Base-by-base conservation (phyloP, 192 early-diverging fungal species). In the Coemansia umbellata region DNA sequence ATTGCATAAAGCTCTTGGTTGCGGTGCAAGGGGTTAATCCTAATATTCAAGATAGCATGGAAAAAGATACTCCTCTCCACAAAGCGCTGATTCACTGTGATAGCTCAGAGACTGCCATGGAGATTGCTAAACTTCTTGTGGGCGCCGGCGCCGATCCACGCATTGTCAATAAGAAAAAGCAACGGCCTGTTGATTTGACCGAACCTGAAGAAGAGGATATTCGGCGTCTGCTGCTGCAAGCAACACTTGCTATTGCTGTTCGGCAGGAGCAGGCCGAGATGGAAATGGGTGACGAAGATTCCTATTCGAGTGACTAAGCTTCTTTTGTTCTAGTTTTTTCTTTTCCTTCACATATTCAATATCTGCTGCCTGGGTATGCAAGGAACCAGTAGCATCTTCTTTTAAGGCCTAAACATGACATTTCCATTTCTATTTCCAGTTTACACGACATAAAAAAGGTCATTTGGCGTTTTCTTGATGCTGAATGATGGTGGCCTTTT, bases 41-140 rank as follows among this genome's bases (percentile, higher is more conserved):
- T 14, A 80, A 88, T 51, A 60, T 78, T 9, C 52, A 78, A 41
- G 83, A 90, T 59, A 51, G 50, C 10, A 45, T 78, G 35, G 71
- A 72, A 33, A 58, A 58, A 15, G 78, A 88, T 37, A 90, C 88
- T 5, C 84, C 88, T 18, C 71, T 90, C 11, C 86, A 87, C 66
- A 77, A 81, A 42, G 88, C 85, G 19, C 81, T 86, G 26, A 64
- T 63, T 31, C 81, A 81, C 51, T 55, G 60, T 10, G 63, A 78
- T 17, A 81, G 82, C 53, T 66, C 79, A 13, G 76, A 81, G 11
- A 55, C 59, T 13, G 81, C 81, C 11, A 60, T 86, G n/a, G 77
- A 74, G 10, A 85, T 87, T 47, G 82, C 81, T 19, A 69, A 79
- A 53, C 57, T 81, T 40, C 63, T 88, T 17, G 18, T 84, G n/a